Conservation (phyloP, 2,329 filamentous ascomycete genomes). For the Pseudogymnoascus sp. region DNA sequence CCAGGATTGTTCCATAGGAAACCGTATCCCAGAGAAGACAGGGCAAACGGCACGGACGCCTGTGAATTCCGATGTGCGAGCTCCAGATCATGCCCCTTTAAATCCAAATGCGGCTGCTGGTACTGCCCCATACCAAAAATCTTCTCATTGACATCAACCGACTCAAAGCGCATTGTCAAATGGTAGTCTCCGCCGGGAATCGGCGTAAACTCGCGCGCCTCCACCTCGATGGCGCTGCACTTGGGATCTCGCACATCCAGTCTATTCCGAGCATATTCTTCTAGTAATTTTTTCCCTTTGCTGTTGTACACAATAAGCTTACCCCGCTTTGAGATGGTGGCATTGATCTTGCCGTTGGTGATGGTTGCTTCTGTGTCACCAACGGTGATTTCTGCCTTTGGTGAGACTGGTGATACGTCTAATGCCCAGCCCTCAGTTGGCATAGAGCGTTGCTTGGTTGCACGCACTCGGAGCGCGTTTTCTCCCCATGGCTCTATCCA, state of each 20-base stretch:
- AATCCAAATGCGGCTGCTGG: conserved; percentile 54
- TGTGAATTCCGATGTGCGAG: conserved; percentile 60
- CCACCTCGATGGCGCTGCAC: conserved; percentile 41
- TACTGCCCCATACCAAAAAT: conserved; percentile 66
- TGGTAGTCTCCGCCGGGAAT: conserved; percentile 44
- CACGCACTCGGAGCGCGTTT: conserved; percentile 40
- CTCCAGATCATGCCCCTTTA: conserved; percentile 56
- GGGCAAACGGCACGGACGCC: conserved; percentile 54
- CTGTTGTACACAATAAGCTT: conserved; percentile 40
- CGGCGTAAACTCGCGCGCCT: conserved; percentile 43
- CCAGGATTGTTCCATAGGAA: conserved; percentile 60
- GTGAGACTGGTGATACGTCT: not conserved
- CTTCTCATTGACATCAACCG: conserved; percentile 44
- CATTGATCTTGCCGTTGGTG: conserved; percentile 41
- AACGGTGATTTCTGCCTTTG: not conserved
- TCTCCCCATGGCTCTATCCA: conserved; percentile 43
- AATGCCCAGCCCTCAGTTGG: conserved; percentile 37
- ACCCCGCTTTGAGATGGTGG: conserved; percentile 37
- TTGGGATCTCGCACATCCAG: conserved; percentile 41
- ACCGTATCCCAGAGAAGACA: conserved; percentile 54
- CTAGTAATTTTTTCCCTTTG: conserved; percentile 34
- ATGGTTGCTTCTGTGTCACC: conserved; percentile 29
- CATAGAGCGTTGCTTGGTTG: conserved; percentile 34
- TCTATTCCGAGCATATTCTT: conserved; percentile 44
- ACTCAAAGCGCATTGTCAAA: conserved; percentile 52